A percentile compares a stretch with the other conserved stretches of the same genome.
Conservation (phyloP, 257 asterid species). For the Solanum chilense region DNA sequence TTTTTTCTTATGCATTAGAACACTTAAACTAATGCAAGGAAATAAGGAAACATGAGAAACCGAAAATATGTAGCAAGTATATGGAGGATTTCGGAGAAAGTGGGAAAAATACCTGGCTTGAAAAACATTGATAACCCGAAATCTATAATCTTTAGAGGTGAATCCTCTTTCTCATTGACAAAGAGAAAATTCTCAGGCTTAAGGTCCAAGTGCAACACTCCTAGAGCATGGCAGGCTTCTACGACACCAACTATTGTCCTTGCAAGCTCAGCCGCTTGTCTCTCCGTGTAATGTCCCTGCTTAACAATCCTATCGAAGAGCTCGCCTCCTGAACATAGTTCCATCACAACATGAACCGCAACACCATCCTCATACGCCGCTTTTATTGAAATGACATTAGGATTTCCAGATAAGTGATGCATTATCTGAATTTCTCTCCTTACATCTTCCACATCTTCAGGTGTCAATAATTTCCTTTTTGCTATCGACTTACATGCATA, state of each 20-base stretch:
- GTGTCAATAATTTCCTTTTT: conserved; percentile 31
- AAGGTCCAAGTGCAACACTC: conserved; percentile 39
- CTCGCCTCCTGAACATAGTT: conserved; percentile 42
- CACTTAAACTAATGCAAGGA: neutral
- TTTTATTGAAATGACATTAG: conserved; percentile 31
- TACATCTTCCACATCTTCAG: conserved; percentile 46
- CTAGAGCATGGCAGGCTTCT: conserved; percentile 39
- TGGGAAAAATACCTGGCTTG: conserved; percentile 25
- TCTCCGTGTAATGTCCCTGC: conserved; percentile 41
- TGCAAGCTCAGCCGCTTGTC: conserved; percentile 38
- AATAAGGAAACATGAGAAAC: neutral
- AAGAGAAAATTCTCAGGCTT: conserved; percentile 42
- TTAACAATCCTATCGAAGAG: conserved; percentile 39
- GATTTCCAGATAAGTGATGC: conserved; percentile 44
- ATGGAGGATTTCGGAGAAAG: neutral
- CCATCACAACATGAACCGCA: conserved; percentile 40
- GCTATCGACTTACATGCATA: conserved; percentile 41
- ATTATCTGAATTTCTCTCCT: conserved; percentile 46
- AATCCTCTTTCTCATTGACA: conserved; percentile 25
- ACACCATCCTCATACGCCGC: conserved; percentile 39
- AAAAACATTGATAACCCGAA: conserved; percentile 38
- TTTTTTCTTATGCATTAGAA: neutral
- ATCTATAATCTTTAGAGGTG: conserved; percentile 33
- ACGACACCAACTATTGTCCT: conserved; percentile 35
- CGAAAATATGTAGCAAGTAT: neutral